Evolutionary conservation across 2,329 filamentous ascomycete species (phyloP).

Genomic region (Claviceps spartinae): DNA sequence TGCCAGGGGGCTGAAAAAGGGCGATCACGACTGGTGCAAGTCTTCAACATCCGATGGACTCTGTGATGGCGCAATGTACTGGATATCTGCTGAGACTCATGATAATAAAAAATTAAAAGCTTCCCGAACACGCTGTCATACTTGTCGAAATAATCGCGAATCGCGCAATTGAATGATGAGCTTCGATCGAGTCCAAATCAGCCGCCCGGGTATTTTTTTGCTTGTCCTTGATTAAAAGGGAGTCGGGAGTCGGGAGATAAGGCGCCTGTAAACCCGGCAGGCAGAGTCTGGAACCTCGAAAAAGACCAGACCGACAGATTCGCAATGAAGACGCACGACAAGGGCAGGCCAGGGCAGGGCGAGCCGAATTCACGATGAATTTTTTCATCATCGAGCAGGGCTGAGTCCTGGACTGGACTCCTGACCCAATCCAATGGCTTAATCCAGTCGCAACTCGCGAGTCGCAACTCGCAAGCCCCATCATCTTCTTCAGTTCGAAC

Average conservation of each 20-base stretch:
- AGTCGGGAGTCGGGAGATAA: background rate
- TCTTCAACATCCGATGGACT: background rate
- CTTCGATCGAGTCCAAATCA: background rate
- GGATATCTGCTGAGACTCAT: background rate
- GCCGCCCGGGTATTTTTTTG: background rate
- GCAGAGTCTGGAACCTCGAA: background rate
- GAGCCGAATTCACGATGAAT: background rate
- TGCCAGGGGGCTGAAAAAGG: background rate
- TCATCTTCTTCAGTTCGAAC: background rate
- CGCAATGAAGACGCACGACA: background rate
- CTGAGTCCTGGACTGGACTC: too few species aligned
- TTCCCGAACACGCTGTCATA: background rate
- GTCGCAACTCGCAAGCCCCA: background rate
- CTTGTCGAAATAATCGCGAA: background rate
- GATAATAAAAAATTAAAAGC: background rate
- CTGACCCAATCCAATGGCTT: background rate
- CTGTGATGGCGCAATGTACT: background rate
- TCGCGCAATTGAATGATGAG: background rate
- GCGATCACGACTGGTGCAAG: background rate
- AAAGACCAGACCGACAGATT: background rate
- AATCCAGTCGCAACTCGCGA: background rate
- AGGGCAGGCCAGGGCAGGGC: background rate
- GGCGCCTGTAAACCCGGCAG: background rate
- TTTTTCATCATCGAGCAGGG: background rate
- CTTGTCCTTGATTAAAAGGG: background rate